Conservation (phyloP, 768 basidiomycete species). For the Psilocybe cubensis region DNA sequence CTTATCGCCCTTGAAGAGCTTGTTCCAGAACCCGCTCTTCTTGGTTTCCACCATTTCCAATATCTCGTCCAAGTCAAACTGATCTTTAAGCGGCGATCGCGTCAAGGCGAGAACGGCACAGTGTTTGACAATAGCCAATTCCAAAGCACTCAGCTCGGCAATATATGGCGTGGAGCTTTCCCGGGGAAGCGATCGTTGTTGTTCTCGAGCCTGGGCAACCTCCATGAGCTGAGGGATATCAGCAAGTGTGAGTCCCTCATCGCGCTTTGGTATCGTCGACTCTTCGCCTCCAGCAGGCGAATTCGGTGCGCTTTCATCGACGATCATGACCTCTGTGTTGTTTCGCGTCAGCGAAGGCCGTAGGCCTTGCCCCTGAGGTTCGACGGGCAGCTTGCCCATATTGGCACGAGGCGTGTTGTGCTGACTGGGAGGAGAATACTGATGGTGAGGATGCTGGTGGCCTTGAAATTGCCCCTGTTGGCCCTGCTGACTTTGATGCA, state of each 20-base stretch:
- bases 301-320: conserved; percentile 78
- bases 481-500: conserved; percentile 33
- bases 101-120: conserved; percentile 82
- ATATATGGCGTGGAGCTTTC: conserved; percentile 82
- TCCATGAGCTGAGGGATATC: conserved; percentile 95
- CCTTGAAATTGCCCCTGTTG: conserved; percentile 40
- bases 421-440: conserved; percentile 25
- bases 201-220: conserved; percentile 88
- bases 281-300: conserved; percentile 63
- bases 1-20: conserved; percentile 87
- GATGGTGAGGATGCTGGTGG: conserved; percentile 33
- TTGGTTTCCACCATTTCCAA: conserved; percentile 90
- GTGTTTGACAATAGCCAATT: conserved; percentile 91
- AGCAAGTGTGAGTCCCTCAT: conserved; percentile 89
- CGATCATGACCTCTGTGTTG: conserved; percentile 87
- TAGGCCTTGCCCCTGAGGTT: conserved; percentile 51
- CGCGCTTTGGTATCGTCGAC: conserved; percentile 40
- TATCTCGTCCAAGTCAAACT: conserved; percentile 91
- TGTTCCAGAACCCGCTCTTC: conserved; percentile 96
- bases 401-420: conserved; percentile 37
- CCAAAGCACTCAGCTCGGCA: conserved; percentile 81
- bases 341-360: conserved; percentile 76
- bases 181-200: conserved; percentile 80
- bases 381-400: conserved; percentile 43
- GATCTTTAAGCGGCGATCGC: conserved; percentile 76